A percentile compares a stretch with the other conserved stretches of the same genome.
Conservation (phyloP, 202 grass and related monocot species). For the Thinopyrum obtusiflorum region DNA sequence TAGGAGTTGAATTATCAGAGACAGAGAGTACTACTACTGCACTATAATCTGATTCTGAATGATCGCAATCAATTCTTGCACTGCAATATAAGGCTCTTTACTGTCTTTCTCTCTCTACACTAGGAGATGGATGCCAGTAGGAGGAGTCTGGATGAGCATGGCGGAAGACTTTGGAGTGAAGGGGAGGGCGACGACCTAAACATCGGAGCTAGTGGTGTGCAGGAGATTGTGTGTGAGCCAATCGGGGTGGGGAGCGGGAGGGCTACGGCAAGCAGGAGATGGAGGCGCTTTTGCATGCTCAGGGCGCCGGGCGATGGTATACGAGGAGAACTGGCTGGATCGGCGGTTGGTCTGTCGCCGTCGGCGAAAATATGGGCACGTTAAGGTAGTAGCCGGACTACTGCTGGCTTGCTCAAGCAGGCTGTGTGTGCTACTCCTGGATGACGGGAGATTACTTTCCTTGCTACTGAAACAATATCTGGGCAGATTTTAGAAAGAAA, state of each 20-base stretch:
- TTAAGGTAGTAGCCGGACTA: neutral
- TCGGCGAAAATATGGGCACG: neutral
- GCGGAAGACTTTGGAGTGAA: constrained; percentile 45
- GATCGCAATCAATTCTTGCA: constrained; percentile 62
- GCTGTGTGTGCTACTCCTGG: neutral
- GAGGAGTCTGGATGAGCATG: neutral
- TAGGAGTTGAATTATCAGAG: constrained; percentile 42
- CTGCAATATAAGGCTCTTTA: constrained; percentile 61
- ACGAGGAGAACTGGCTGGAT: constrained; percentile 4
- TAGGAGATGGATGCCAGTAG: neutral
- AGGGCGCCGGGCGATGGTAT: neutral
- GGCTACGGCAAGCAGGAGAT: constrained; percentile 18
- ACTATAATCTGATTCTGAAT: constrained; percentile 6
- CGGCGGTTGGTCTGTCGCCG: neutral
- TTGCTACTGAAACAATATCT: no score
- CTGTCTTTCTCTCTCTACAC: neutral
- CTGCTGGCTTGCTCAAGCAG: constrained; percentile 8
- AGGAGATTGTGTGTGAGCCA: neutral
- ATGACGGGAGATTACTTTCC: no score
- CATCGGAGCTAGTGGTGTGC: neutral
- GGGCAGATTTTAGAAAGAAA: no score
- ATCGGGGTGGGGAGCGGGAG: constrained; percentile 20
- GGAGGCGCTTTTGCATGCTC: neutral
- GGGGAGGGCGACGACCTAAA: neutral
- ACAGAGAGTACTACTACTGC: neutral